A percentile compares a stretch with the other conserved stretches of the same genome.
phyloP scores from a whole-genome alignment of 179 eudicot species.

The Beta lomatogona region DNA sequence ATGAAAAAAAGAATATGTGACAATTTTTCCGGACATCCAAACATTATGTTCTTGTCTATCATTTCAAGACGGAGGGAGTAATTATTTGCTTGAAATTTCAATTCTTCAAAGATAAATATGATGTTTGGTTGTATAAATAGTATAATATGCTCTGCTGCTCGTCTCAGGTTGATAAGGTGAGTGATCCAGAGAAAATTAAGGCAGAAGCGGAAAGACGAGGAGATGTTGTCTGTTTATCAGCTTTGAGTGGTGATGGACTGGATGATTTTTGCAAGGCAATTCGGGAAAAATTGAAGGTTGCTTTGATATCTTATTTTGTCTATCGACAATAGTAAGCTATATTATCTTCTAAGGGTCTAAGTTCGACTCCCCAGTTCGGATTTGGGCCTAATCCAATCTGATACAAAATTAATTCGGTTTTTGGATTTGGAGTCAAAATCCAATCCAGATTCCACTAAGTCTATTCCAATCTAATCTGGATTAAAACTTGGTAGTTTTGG shows the following conservation, averaged over 20 bases:
- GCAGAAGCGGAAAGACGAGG: slow-evolving; percentile 63
- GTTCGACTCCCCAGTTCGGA: too few relatives aligned
- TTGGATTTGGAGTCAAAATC: too few relatives aligned
- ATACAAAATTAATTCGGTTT: too few relatives aligned
- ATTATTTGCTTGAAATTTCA: neutral
- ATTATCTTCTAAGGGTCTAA: neutral
- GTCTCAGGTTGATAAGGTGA: slow-evolving; percentile 79
- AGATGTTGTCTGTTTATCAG: slow-evolving; percentile 82
- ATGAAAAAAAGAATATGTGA: too few relatives aligned
- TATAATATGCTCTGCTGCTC: slow-evolving; percentile 22
- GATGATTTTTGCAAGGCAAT: slow-evolving; percentile 80
- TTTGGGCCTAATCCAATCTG: too few relatives aligned
- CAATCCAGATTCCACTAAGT: too few relatives aligned
- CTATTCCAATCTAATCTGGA: too few relatives aligned
- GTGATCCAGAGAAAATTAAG: slow-evolving; percentile 69
- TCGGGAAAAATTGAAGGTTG: slow-evolving; percentile 83
- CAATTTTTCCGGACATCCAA: too few relatives aligned
- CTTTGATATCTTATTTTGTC: neutral
- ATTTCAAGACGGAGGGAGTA: too few relatives aligned
- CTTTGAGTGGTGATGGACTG: slow-evolving; percentile 81
- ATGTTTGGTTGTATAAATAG: neutral
- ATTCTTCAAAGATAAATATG: neutral
- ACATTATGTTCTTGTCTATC: too few relatives aligned
- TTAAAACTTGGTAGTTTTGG: too few relatives aligned
- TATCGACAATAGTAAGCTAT: neutral